Base-by-base conservation (phyloP, 169 alveolate species). In the Neospora caninum region DNA sequence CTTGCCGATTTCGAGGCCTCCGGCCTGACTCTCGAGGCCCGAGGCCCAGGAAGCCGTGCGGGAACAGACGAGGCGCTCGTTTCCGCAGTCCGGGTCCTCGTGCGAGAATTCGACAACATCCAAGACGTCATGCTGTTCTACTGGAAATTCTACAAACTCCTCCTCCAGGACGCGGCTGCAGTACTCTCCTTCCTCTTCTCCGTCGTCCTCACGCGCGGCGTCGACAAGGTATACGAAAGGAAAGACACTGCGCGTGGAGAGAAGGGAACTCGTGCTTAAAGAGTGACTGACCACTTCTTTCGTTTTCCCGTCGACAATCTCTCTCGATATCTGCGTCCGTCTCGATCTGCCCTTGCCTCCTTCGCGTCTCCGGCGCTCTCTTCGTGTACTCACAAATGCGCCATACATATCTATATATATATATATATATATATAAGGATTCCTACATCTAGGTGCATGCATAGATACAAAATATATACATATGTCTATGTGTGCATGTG, bases 141-240 rank as follows among this genome's bases (percentile, higher is more conserved):
- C 93, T 34, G 58, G 38, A 53, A 41, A 38, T 45, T 27, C 53
- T 54, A 69, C 53, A 36, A 70, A 43, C 82, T 89, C 41, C 93
- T 89, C 45, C 78, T 89, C n/a, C 41, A 34, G 22, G 36, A 38
- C 18, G 53, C 87, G 22, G 45, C 69, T 25, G 87, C 88, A 4
- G 88, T 78, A 9, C 49, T 70, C 36, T 34, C 80, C 49, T 38
- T 70, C 73, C 93, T 70, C 41, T 29, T 45, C 67, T 70, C 93
- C 27, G 93, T 70, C 42, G 88, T 89, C 83, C 93, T 88, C 86
- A 88, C 93, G 7, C 41, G 93, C 36, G 93, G 87, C 88, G n/a
- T 58, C 7, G 42, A 41, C 41, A 31, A 80, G 58, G 88, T 70
- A 22, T 16, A n/a, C n/a, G 84, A 31, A 41, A 31, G 84, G 27